Base-by-base conservation (phyloP, 352 stramenopile species). In the Hyaloperonospora brassicae region DNA sequence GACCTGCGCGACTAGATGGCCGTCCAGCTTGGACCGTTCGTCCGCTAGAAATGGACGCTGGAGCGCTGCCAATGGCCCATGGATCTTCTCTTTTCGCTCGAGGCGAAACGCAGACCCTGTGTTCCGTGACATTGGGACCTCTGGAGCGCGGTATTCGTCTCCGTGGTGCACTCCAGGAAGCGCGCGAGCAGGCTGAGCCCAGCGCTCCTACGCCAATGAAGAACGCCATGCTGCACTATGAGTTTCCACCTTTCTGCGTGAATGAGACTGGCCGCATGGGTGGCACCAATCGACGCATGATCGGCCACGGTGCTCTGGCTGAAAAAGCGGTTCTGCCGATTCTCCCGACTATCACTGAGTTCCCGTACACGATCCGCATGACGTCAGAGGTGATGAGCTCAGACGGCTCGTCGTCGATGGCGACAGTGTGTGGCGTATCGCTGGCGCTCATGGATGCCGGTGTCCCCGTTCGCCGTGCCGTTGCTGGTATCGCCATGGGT, bases 171-270 rank as follows among this genome's bases (percentile, higher is more conserved):
- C 57, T 79, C 9, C 56, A 77, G 31, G 70, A 87, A 45, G 68
- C 66, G 23, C 61, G 64, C 17, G 67, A 77, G 23, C 48, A 57
- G 27, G 47, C 42, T 27, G 72, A 86, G 21, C 54, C 70, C 47
- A 57, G 68, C 47, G 47, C 24, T 38, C 50, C 55, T 46, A 46
- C 52, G n/a, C 52, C 65, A 25, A 48, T 85, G 35, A 89, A 93
- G 57, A 72, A 91, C 52, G 80, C 82, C 50, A 98, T 99, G 72
- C 76, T 99, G 55, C 96, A 99, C 72, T 99, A 99, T 60, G 90
- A 98, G 58, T 99, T 99, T 72, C 96, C 96, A 10, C 89, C 95
- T 1, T 98, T 97, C 72, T 97, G 85, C 58, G 95, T 98, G 12
- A 98, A 97, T 42, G 93, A 98, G 53, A 96, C 91, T 14, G 95